Conservation (phyloP, 495 filamentous ascomycete genomes). For the Xylaria cubensis region DNA sequence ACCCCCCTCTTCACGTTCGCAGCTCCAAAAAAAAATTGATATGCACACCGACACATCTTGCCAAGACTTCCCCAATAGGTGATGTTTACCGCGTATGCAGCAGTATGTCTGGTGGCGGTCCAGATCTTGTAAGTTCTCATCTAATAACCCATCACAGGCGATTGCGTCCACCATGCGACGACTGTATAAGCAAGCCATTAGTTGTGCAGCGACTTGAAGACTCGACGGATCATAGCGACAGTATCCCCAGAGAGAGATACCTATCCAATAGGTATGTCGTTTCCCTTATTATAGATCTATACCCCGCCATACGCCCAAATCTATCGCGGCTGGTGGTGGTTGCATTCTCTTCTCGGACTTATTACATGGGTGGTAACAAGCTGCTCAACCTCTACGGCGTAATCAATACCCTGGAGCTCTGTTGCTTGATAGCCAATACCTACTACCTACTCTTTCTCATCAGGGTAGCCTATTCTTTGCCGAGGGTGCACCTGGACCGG, state of each 20-base stretch:
- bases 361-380: not conserved
- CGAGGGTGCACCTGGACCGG: slow-evolving; percentile 8
- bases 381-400: not conserved
- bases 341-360: not conserved
- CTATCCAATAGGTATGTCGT: not conserved
- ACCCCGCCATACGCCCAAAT: not conserved
- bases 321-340: too few relatives aligned
- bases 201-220: not conserved
- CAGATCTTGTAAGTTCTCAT: not conserved
- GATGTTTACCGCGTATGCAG: not conserved
- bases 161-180: not conserved
- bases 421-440: slow-evolving; percentile 11
- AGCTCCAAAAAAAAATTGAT: slow-evolving; percentile 23
- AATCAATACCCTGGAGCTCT: not conserved
- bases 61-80: not conserved
- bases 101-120: not conserved
- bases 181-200: not conserved
- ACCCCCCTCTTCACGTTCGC: not conserved
- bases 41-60: slow-evolving; percentile 14
- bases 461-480: not conserved
- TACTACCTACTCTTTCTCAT: not conserved
- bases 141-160: not conserved
- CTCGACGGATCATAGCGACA: not conserved
- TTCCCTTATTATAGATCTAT: not conserved
- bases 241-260: not conserved